Base-by-base conservation (phyloP, 176 grass and related monocot genomes). In the Avena eriantha region DNA sequence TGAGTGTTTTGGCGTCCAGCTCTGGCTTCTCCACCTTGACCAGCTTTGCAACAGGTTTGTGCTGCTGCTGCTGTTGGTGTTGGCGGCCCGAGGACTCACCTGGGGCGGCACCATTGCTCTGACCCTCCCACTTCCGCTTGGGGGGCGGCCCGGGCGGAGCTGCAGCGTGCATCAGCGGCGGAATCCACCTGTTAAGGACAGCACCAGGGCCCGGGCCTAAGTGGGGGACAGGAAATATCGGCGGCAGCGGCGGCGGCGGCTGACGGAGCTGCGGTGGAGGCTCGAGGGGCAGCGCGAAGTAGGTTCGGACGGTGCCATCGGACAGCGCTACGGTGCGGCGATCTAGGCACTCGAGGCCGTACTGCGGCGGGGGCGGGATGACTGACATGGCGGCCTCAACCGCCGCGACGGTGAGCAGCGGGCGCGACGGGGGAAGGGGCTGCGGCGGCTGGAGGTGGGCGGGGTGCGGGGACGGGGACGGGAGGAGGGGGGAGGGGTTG, bases 231-330 rank as follows among this genome's bases (percentile, higher is more conserved):
- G 64, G 88, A 14, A 76, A 16, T 47, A 26, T 64, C 14, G 87
- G 84, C 36, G 89, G 86, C 43, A 88, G 78, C 6, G 55, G 73
- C 45, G 86, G 78, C 6, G 55, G 73, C 45, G 86, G 84, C 43
- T 92, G 78, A 54, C 77, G 55, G 41, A 91, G 73, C 57, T 80
- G 92, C 21, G 79, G 88, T 4, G 90, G 94, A 7, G 88, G 92
- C 66, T 98, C 96, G 0, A 71, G 92, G 0, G 96, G 96, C 57
- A 99, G 91, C 8, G 83, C 94, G 31, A 99, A 99, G 85, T 99
- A 99, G 87, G 94, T 87, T 24, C 97, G 90, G 71, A 94, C 80
- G 14, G 88, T 94, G 66, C 97, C 92, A 18, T 99, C 90, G 2
- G 97, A 95, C 57, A 99, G 87, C 10, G 85, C 55, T 29, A 99